Evolutionary conservation across 106 monocot genomes (phyloP).

Genomic region (Phalaenopsis aphrodite): DNA sequence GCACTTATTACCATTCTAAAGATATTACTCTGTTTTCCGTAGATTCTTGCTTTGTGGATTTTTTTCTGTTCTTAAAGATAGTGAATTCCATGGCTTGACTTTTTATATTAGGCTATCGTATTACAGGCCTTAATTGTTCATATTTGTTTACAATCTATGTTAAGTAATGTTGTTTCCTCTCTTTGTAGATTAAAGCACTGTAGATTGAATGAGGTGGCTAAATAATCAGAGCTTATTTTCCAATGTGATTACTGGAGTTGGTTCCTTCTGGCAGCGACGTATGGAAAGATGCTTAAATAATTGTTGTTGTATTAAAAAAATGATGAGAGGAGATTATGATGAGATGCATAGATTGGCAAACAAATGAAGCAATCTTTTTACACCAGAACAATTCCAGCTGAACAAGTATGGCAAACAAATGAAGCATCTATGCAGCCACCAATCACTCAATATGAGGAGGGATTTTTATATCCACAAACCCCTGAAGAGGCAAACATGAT

Average conservation of each 20-base stretch:
- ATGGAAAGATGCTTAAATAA: not conserved
- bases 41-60: too few species aligned
- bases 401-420: not conserved
- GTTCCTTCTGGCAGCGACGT: not conserved
- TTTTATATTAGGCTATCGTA: too few species aligned
- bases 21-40: too few species aligned
- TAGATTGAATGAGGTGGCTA: not conserved
- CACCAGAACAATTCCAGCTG: conserved; percentile 10
- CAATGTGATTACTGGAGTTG: not conserved
- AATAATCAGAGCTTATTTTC: not conserved
- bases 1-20: too few species aligned
- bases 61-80: too few species aligned
- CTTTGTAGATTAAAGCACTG: not conserved
- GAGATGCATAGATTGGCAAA: not conserved
- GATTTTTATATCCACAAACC: conserved; percentile 10
- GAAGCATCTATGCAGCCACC: conserved; percentile 9
- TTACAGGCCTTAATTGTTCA: not conserved
- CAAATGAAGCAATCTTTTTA: conserved; percentile 2
- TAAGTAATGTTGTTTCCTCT: not conserved
- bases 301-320: not conserved
- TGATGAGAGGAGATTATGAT: not conserved
- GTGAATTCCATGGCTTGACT: too few species aligned
- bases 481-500: conserved; percentile 20
- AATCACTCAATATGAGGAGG: conserved; percentile 18
- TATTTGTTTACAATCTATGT: not conserved